Base-by-base conservation (phyloP, 768 basidiomycete species). In the Sarcomyxa edulis region DNA sequence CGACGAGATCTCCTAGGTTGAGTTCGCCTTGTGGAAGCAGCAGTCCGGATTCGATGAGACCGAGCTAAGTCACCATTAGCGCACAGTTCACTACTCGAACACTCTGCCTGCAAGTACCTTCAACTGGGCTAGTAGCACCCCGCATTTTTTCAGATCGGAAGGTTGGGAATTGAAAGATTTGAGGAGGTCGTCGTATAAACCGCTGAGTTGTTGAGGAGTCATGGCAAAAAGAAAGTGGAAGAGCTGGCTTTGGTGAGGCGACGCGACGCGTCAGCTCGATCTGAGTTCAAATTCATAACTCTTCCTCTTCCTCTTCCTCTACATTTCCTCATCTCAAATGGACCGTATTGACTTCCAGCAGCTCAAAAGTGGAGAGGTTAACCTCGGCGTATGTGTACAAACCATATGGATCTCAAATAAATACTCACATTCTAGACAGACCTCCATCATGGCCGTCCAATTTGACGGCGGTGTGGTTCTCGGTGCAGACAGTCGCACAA, bases 381-480 rank as follows among this genome's bases (percentile, higher is more conserved):
- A 97, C 73, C 82, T 97, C 52, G 93, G 93, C 48, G 93, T 95
- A 64, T 54, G 89, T 74, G n/a, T n/a, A n/a, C n/a, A n/a, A n/a
- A n/a, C 12, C 9, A 18, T 51, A 25, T 14, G 39, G 22, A 19
- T 29, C 35, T 42, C 16, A 20, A 37, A 18, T 38, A 5, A 11
- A 36, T 32, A 23, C 37, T 25, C n/a, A 24, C 29, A 35, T 28
- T 12, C 26, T 34, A n/a, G 42, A 5, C 51, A 97, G 91, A 99
- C 95, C 40, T 97, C 95, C 29, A 98, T 99, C 60, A 97, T 97
- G 94, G 95, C 96, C 38, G 94, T 98, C 46, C 90, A 93, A 53
- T 99, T 99, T 68, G 72, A 90, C 23, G 81, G 80, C 21, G 96
- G 96, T 26, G 96, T 99, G 43, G 82, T 99, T 50, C 80, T 98